phyloP scores from a whole-genome alignment of 306 rosid genomes.

The Delonix regia region DNA sequence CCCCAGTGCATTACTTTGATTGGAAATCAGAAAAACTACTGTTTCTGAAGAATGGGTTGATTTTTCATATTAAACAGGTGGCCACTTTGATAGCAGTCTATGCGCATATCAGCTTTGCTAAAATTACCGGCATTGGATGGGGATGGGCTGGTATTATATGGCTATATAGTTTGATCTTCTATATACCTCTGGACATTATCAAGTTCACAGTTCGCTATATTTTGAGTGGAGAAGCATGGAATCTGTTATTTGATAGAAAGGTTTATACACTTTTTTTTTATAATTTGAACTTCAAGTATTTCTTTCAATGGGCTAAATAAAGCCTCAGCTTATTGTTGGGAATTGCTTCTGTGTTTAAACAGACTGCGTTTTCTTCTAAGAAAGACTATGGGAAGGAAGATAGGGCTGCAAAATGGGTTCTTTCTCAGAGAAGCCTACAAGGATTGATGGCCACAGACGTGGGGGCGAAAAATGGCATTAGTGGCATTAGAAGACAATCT shows the following conservation, averaged over 20 bases:
- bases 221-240: conserved; percentile 88
- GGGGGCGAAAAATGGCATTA: conserved; percentile 8
- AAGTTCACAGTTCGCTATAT: conserved; percentile 75
- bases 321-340: conserved; percentile 1
- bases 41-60: conserved; percentile 31
- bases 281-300: not conserved
- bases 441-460: conserved; percentile 51
- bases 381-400: conserved; percentile 81
- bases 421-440: conserved; percentile 77
- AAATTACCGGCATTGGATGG: conserved; percentile 84
- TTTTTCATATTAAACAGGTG: conserved; percentile 55
- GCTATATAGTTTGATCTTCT: conserved; percentile 78
- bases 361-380: conserved; percentile 82
- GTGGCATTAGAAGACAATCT: conserved; percentile 39
- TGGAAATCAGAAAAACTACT: not conserved
- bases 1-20: not conserved
- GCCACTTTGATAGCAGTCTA: conserved; percentile 85
- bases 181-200: conserved; percentile 76
- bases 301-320: not conserved
- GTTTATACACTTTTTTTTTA: conserved; percentile 37
- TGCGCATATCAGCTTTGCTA: conserved; percentile 75
- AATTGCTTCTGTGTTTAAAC: conserved; percentile 40
- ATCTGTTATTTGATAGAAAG: conserved; percentile 74
- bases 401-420: conserved; percentile 74
- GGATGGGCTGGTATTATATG: conserved; percentile 90